Evolutionary conservation across 805 yeast genomes (phyloP).

Genomic region (Cyberlindnera petersonii): DNA sequence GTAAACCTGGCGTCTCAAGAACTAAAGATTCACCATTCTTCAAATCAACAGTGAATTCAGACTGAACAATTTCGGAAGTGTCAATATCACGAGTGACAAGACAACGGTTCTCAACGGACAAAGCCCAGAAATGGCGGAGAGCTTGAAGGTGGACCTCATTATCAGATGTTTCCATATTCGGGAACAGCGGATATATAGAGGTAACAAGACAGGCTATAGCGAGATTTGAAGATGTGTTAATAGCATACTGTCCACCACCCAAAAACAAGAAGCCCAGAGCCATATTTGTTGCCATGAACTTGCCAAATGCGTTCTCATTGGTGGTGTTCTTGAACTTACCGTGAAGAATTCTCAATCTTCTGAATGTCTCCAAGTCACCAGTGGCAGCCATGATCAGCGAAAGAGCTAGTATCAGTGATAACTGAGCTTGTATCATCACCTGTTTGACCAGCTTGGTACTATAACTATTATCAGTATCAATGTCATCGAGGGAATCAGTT

Average conservation of each 20-base stretch:
- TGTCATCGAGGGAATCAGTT: conserved; percentile 9
- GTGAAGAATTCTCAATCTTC: conserved; percentile 68
- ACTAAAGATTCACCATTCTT: conserved; percentile 35
- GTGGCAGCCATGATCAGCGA: conserved; percentile 85
- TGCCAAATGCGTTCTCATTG: conserved; percentile 50
- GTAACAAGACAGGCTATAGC: conserved; percentile 68
- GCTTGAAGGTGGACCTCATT: conserved; percentile 75
- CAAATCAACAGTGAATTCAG: conserved; percentile 34
- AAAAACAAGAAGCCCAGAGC: conserved; percentile 84
- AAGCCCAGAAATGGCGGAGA: conserved; percentile 84
- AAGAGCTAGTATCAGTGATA: conserved; percentile 56
- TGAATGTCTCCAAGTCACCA: conserved; percentile 77
- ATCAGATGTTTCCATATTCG: conserved; percentile 38
- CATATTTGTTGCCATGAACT: conserved; percentile 71
- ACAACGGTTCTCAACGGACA: conserved; percentile 78
- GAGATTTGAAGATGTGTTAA: conserved; percentile 52
- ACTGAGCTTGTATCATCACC: conserved; percentile 53
- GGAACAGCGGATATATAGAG: conserved; percentile 74
- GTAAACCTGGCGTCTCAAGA: conserved; percentile 57
- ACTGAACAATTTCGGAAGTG: conserved; percentile 50
- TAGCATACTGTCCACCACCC: conserved; percentile 90
- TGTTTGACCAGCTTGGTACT: conserved; percentile 55
- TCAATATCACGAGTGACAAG: conserved; percentile 70
- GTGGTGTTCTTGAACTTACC: conserved; percentile 32
- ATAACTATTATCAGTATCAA: conserved; percentile 33